A percentile compares a stretch with the other conserved stretches of the same genome.
Evolutionary conservation across 352 stramenopile genomes (phyloP).

Genomic region (Peronospora destructor): DNA sequence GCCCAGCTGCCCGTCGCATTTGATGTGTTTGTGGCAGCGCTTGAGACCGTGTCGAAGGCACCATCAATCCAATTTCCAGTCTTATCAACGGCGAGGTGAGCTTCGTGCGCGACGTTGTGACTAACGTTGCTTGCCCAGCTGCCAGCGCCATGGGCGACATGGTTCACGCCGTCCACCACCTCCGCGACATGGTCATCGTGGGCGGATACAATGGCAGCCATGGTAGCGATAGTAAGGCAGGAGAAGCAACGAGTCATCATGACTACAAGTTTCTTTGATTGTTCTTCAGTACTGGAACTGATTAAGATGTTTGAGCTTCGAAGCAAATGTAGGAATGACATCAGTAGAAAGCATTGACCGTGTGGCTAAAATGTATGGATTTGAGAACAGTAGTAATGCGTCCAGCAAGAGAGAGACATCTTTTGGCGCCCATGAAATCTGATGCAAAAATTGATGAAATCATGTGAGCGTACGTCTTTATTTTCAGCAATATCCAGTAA

Average conservation of each 20-base stretch:
- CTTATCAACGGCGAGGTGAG: constrained; percentile 9
- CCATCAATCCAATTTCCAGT: constrained; percentile 17
- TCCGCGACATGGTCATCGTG: constrained; percentile 6
- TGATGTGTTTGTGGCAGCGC: constrained; percentile 5
- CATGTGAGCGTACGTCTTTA: neutral
- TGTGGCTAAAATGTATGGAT: constrained; percentile 1
- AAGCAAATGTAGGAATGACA: constrained; percentile 22
- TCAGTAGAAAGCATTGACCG: neutral
- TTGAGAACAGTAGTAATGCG: neutral
- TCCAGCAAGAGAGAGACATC: constrained; percentile 6
- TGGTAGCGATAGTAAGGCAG: constrained; percentile 12
- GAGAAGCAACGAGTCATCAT: constrained; percentile 23
- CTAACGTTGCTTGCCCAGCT: constrained; percentile 6
- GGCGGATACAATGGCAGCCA: constrained; percentile 7
- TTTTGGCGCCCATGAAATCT: constrained; percentile 9
- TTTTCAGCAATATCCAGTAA: neutral
- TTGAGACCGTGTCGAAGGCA: constrained; percentile 13
- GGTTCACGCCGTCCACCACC: constrained; percentile 10
- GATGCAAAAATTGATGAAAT: neutral
- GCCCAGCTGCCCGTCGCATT: constrained; percentile 21
- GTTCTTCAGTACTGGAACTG: neutral
- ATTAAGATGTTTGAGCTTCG: neutral
- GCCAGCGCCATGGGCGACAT: constrained; percentile 12
- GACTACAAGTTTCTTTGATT: neutral
- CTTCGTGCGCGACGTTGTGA: constrained; percentile 5